A percentile compares a stretch with the other conserved stretches of the same genome.
Conservation (phyloP, 768 basidiomycete species). For the Tylopilus cervinicoccineus region DNA sequence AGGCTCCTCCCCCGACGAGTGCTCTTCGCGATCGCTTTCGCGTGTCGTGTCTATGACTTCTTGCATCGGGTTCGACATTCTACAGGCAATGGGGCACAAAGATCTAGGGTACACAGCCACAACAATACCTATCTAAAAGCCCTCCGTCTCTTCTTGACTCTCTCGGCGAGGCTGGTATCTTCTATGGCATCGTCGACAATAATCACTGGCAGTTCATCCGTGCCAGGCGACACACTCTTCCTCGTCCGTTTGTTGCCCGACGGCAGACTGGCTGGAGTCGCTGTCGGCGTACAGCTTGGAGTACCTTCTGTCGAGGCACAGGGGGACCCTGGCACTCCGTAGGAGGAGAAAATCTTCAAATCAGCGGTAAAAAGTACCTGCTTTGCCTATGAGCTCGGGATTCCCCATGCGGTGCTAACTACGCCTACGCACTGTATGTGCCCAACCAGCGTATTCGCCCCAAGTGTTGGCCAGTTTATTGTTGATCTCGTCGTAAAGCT, state of each 20-base stretch:
- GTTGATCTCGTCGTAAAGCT: constrained; percentile 71
- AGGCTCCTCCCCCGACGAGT: constrained; percentile 28
- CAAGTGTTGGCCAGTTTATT: constrained; percentile 58
- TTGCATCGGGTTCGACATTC: constrained; percentile 35
- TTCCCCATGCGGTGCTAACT: background rate
- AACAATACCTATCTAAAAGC: background rate
- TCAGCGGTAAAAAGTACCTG: constrained; percentile 77
- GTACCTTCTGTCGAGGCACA: constrained; percentile 8
- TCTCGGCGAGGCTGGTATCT: constrained; percentile 34
- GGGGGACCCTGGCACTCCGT: constrained; percentile 40
- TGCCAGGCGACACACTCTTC: constrained; percentile 6
- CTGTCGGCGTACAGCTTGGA: constrained; percentile 22
- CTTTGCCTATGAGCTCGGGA: background rate
- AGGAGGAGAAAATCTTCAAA: constrained; percentile 60
- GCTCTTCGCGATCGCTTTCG: constrained; percentile 34
- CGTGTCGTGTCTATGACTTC: constrained; percentile 39
- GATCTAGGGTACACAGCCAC: constrained; percentile 18
- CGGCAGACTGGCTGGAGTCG: constrained; percentile 31
- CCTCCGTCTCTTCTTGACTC: constrained; percentile 40
- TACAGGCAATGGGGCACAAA: background rate
- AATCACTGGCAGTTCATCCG: constrained; percentile 10
- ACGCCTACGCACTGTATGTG: constrained; percentile 64
- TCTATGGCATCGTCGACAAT: background rate
- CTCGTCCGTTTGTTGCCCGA: constrained; percentile 34
- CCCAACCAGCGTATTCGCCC: constrained; percentile 90